Conservation (phyloP, 1,284 basidiomycete species). For the Cryptococcus sp. region DNA sequence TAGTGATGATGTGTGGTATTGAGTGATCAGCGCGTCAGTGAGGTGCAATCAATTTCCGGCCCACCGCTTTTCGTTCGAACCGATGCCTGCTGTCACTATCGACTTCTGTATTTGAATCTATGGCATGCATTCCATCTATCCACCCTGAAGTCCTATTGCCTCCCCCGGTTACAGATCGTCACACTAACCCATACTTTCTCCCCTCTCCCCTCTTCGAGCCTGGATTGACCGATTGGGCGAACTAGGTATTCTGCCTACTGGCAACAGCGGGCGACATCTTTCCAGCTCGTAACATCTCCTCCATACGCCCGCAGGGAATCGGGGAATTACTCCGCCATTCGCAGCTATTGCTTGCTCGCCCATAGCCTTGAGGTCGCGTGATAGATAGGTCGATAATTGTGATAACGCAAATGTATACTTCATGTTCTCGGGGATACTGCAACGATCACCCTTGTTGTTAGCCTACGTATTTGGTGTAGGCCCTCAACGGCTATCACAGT, state of each 20-base stretch:
- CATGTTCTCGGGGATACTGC: constrained; percentile 35
- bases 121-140: no score
- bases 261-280: constrained; percentile 19
- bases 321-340: constrained; percentile 26
- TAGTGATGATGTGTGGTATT: no score
- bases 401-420: constrained; percentile 19
- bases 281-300: constrained; percentile 32
- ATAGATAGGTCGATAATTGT: constrained; percentile 25
- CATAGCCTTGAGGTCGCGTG: constrained; percentile 33
- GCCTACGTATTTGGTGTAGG: not conserved
- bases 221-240: not conserved
- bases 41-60: no score
- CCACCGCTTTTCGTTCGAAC: no score
- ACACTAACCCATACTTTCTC: not conserved
- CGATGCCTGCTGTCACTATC: no score
- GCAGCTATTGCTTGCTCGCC: constrained; percentile 14
- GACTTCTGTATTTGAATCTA: no score
- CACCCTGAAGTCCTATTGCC: not conserved
- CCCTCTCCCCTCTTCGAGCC: no score
- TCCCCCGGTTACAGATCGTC: not conserved
- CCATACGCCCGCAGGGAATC: constrained; percentile 15
- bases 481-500: not conserved
- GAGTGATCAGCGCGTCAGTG: no score
- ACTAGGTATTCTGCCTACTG: constrained; percentile 18
- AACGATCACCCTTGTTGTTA: not conserved